Percentiles rank a stretch among this genome's conserved stretches.
phyloP scores from a whole-genome alignment of 2,329 filamentous ascomycete species.

The Nannizziopsis barbatae region DNA sequence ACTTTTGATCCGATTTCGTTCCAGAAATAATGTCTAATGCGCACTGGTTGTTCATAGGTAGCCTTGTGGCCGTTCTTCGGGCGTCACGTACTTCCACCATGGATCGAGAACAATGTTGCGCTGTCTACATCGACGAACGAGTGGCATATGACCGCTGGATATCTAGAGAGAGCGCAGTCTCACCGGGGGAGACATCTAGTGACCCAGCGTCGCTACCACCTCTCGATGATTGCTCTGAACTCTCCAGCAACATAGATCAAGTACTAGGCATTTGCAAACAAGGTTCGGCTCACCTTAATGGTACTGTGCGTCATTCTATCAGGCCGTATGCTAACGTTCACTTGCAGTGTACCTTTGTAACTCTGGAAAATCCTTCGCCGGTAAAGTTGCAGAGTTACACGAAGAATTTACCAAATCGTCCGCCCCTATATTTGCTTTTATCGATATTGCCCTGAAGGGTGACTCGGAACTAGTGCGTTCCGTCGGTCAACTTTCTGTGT shows the following conservation, averaged over 20 bases:
- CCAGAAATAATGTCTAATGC: neutral
- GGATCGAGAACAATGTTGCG: slow-evolving; percentile 35
- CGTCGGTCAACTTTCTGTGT: slow-evolving; percentile 1
- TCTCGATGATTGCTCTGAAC: slow-evolving; percentile 34
- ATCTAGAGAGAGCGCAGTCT: slow-evolving; percentile 23
- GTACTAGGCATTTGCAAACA: slow-evolving; percentile 43
- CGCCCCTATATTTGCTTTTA: slow-evolving; percentile 46
- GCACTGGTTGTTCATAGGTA: neutral
- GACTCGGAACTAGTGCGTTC: slow-evolving; percentile 22
- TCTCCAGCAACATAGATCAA: slow-evolving; percentile 40
- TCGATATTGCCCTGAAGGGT: slow-evolving; percentile 40
- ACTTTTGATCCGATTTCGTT: neutral
- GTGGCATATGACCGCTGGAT: slow-evolving; percentile 37
- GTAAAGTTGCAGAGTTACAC: slow-evolving; percentile 43
- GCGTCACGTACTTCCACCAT: slow-evolving; percentile 19
- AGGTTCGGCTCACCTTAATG: slow-evolving; percentile 31
- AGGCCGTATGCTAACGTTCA: neutral
- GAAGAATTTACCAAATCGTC: slow-evolving; percentile 30
- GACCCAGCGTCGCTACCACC: slow-evolving; percentile 20
- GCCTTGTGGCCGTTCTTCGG: neutral
- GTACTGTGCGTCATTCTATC: too few species aligned
- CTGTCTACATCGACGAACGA: slow-evolving; percentile 39
- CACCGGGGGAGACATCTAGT: slow-evolving; percentile 21
- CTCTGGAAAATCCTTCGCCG: slow-evolving; percentile 42
- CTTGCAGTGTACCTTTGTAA: slow-evolving; percentile 44